These are phyloP conservation scores for Xylaria palmicola DNA, from an alignment of 495 filamentous ascomycete species.

Conservation along the genomic window DNA sequence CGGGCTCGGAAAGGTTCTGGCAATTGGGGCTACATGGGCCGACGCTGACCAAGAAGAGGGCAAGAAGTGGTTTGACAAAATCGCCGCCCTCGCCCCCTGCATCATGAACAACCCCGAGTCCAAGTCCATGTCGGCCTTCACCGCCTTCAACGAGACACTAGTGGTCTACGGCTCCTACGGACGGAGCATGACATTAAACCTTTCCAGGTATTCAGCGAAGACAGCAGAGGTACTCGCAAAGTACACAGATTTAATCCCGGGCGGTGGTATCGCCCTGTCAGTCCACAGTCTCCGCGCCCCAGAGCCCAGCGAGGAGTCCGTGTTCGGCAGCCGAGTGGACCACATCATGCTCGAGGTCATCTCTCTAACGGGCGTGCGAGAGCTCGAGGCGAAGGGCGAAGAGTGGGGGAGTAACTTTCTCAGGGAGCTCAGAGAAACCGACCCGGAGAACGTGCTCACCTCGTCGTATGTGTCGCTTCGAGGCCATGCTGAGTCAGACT, in stretches of 20 bases:
- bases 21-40: slow-evolving; percentile 3
- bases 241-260: background rate
- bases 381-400: background rate
- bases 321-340: slow-evolving; percentile 1
- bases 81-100: slow-evolving; percentile 3
- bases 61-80: slow-evolving; percentile 6
- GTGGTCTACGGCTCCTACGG: slow-evolving; percentile 6
- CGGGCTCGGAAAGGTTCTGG: background rate
- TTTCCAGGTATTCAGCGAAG: background rate
- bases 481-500: slow-evolving; percentile 29
- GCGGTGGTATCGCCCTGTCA: slow-evolving; percentile 1
- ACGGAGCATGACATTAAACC: background rate
- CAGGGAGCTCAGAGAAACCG: background rate
- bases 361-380: background rate
- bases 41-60: slow-evolving; percentile 6
- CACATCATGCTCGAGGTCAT: slow-evolving; percentile 9
- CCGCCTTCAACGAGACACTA: slow-evolving; percentile 5
- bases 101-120: slow-evolving; percentile 9
- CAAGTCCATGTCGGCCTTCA: background rate
- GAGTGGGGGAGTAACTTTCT: background rate
- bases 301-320: background rate
- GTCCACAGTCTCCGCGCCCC: background rate
- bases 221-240: slow-evolving; percentile 9
- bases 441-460: slow-evolving; percentile 1
- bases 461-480: slow-evolving; percentile 5